Conservation (phyloP, 371 early-diverging fungal genomes). For the Circinella umbellata region DNA sequence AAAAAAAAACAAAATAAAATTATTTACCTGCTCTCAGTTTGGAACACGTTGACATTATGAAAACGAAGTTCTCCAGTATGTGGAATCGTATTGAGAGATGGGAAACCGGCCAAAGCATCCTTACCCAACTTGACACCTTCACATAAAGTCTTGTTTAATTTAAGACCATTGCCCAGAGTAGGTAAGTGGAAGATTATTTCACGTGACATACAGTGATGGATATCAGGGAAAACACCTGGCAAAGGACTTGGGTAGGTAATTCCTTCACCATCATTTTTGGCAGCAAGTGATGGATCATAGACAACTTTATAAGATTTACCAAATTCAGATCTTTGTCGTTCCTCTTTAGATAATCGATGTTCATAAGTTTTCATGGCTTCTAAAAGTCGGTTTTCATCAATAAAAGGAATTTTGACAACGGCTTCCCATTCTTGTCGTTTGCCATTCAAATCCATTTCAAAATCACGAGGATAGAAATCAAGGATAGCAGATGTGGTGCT, state of each 20-base stretch:
- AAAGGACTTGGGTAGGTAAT: constrained; percentile 66
- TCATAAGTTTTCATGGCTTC: constrained; percentile 81
- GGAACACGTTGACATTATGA: constrained; percentile 88
- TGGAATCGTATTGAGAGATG: constrained; percentile 81
- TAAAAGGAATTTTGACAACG: constrained; percentile 93
- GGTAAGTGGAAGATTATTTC: constrained; percentile 60
- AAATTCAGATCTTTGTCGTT: constrained; percentile 66
- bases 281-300: constrained; percentile 54
- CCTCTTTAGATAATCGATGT: constrained; percentile 70
- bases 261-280: constrained; percentile 26
- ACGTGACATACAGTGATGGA: constrained; percentile 59
- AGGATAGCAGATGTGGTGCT: constrained; percentile 83
- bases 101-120: constrained; percentile 87
- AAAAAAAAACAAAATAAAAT: no score
- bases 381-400: constrained; percentile 86
- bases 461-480: constrained; percentile 93
- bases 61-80: constrained; percentile 69
- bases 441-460: constrained; percentile 97
- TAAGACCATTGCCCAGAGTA: constrained; percentile 48
- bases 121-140: constrained; percentile 73
- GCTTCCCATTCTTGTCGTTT: constrained; percentile 99
- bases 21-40: constrained; percentile 68
- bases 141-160: constrained; percentile 67
- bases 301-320: constrained; percentile 73
- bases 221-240: constrained; percentile 75